phyloP scores from a whole-genome alignment of 345 rosid genomes.

The Barbarea vulgaris region DNA sequence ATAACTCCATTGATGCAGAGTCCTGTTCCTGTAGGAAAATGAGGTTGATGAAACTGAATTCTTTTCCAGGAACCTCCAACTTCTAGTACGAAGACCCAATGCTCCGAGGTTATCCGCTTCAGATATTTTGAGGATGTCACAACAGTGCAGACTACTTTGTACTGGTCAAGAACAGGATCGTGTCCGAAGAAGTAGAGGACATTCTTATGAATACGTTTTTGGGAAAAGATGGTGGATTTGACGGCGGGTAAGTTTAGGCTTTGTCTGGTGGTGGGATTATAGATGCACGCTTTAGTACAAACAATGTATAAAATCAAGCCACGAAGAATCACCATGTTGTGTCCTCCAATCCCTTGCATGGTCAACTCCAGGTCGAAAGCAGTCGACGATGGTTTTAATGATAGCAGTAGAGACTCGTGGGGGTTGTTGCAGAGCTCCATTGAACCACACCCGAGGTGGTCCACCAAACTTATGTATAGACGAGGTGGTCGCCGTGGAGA shows the following conservation, averaged over 20 bases:
- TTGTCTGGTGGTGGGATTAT: conserved; percentile 22
- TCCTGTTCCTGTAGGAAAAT: not conserved
- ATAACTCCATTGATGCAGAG: conserved; percentile 14
- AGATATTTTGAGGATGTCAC: rapidly evolving
- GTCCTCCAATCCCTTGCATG: conserved; percentile 14
- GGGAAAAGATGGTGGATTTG: not conserved
- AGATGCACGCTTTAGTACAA: not conserved
- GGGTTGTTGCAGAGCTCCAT: not conserved
- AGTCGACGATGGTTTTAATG: not conserved
- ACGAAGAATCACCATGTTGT: not conserved
- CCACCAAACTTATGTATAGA: not conserved
- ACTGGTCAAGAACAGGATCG: conserved; percentile 23
- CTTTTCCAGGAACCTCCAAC: conserved; percentile 13
- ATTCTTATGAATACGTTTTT: not conserved
- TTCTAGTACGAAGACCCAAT: conserved; percentile 20
- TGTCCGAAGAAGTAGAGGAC: not conserved
- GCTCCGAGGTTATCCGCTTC: not conserved
- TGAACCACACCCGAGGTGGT: not conserved
- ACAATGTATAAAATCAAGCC: conserved; percentile 12
- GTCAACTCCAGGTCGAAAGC: not conserved
- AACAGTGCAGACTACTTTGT: not conserved
- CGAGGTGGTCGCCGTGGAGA: not conserved
- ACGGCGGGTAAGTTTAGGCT: not conserved
- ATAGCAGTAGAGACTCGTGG: not conserved
- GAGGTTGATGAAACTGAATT: not conserved